These are phyloP conservation scores for Dictyostelium citrinum DNA, from an alignment of 78 protist genomes.

Conservation along the genomic window DNA sequence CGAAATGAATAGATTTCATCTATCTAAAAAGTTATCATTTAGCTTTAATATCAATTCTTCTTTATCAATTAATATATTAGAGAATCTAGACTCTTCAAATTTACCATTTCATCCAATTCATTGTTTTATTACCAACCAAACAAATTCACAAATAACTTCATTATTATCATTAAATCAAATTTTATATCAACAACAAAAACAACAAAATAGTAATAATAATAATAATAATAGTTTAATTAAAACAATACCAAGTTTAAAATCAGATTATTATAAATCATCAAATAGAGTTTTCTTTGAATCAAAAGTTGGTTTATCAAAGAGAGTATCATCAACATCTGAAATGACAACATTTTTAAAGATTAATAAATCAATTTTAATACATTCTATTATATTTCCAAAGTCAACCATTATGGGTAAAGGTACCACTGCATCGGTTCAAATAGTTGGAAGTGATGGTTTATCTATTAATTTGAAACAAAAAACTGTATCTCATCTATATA, in stretches of 20 bases:
- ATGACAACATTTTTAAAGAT: constrained; percentile 11
- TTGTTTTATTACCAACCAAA: background rate
- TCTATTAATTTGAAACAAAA: background rate
- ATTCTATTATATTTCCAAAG: background rate
- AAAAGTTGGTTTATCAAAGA: background rate
- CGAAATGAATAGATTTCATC: background rate
- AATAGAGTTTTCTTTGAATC: background rate
- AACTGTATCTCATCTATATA: background rate
- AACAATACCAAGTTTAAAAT: background rate
- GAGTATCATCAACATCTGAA: background rate
- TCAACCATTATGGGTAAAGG: background rate
- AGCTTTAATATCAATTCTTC: background rate
- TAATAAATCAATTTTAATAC: background rate
- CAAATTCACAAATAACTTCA: background rate
- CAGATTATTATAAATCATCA: background rate
- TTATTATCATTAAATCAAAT: background rate
- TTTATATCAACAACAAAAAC: background rate
- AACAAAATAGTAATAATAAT: background rate
- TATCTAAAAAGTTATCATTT: background rate
- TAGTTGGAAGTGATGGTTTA: background rate
- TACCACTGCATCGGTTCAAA: background rate
- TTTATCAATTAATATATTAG: background rate
- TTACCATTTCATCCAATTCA: background rate
- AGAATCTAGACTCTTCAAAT: constrained; percentile 3
- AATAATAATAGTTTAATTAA: background rate